Conservation (phyloP, 2,329 filamentous ascomycete genomes). For the Diaporthe humulicola region DNA sequence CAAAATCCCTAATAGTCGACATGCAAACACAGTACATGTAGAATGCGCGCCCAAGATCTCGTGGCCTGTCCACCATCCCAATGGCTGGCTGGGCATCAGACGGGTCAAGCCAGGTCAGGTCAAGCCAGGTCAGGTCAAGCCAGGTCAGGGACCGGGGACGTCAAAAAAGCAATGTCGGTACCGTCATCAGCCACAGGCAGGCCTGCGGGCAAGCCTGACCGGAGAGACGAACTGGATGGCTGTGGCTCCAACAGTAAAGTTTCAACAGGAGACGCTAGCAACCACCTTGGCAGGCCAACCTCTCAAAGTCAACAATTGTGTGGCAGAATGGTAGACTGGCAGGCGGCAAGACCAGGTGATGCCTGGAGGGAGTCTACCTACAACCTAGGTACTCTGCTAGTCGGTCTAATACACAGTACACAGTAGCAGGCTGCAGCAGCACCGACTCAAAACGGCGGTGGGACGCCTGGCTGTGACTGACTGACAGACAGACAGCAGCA, state of each 20-base stretch:
- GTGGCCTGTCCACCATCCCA: background rate
- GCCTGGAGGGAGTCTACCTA: background rate
- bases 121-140: background rate
- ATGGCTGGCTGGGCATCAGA: background rate
- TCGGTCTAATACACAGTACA: background rate
- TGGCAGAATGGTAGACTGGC: background rate
- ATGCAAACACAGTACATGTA: background rate
- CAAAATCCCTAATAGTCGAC: background rate
- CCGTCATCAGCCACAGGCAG: conserved; percentile 28
- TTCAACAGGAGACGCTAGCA: background rate
- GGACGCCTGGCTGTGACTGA: conserved; percentile 11
- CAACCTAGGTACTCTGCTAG: too few species aligned
- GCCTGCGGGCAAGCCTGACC: background rate
- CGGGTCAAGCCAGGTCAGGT: background rate
- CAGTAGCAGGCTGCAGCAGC: background rate
- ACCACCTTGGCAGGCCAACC: conserved; percentile 13
- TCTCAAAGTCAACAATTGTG: background rate
- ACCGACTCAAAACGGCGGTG: conserved; percentile 23
- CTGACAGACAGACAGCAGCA: too few species aligned
- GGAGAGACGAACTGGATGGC: background rate
- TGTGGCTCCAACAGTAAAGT: conserved; percentile 7
- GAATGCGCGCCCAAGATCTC: background rate
- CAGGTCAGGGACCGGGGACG: background rate
- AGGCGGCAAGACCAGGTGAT: conserved; percentile 3
- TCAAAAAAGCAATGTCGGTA: conserved; percentile 22